These are phyloP conservation scores for Chamaenerion angustifolium DNA, from an alignment of 345 rosid genomes.

Conservation along the genomic window DNA sequence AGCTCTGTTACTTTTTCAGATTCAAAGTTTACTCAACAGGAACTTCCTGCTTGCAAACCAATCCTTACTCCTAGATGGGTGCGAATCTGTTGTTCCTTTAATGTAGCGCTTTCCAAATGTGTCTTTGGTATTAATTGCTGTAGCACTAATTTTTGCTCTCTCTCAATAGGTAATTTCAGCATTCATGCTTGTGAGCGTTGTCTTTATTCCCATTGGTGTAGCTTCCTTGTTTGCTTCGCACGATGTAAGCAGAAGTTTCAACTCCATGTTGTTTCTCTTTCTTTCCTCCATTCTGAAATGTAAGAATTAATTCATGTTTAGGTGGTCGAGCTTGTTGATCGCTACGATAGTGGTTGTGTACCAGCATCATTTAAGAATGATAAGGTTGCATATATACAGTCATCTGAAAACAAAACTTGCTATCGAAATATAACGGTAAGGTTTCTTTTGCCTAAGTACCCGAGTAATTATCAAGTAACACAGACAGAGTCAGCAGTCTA, in stretches of 20 bases:
- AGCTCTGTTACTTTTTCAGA: constrained; percentile 29
- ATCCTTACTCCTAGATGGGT: constrained; percentile 96
- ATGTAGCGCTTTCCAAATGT: background rate
- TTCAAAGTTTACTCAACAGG: constrained; percentile 90
- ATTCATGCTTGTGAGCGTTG: constrained; percentile 75
- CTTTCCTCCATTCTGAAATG: background rate
- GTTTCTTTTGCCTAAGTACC: constrained; percentile 2
- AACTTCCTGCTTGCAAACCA: constrained; percentile 98
- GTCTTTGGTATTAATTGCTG: background rate
- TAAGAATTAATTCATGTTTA: constrained; percentile 12
- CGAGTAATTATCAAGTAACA: too few species aligned
- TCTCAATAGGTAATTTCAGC: constrained; percentile 66
- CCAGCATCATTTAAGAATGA: constrained; percentile 32
- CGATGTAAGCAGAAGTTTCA: constrained; percentile 25
- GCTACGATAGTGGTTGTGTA: constrained; percentile 61
- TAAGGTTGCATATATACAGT: constrained; percentile 57
- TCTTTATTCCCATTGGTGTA: constrained; percentile 93
- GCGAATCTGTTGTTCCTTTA: constrained; percentile 6
- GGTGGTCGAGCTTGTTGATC: constrained; percentile 87
- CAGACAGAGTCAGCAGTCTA: background rate
- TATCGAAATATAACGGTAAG: constrained; percentile 40
- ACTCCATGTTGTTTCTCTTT: constrained; percentile 1
- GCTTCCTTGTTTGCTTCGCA: constrained; percentile 80
- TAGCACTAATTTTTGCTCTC: background rate
- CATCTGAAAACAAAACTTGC: constrained; percentile 34